These are phyloP conservation scores for Komagataella ulmi DNA, from an alignment of 805 yeast species.

Conservation along the genomic window DNA sequence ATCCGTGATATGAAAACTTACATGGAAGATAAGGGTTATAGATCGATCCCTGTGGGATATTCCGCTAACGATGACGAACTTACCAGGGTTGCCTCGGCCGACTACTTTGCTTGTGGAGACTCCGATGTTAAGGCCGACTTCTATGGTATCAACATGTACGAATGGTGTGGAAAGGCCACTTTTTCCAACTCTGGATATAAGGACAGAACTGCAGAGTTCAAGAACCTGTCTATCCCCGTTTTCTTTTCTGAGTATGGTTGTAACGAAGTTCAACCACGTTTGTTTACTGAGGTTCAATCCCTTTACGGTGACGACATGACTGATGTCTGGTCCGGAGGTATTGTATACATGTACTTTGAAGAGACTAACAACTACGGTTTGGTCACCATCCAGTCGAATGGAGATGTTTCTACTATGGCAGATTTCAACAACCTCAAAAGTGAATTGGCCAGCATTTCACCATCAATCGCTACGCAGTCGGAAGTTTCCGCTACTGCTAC, in stretches of 20 bases:
- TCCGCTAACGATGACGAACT: slow-evolving; percentile 65
- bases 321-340: slow-evolving; percentile 83
- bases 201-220: slow-evolving; percentile 49
- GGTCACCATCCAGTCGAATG: slow-evolving; percentile 35
- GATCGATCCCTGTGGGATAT: slow-evolving; percentile 70
- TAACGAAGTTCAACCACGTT: slow-evolving; percentile 56
- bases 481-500: slow-evolving; percentile 27
- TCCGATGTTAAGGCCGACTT: slow-evolving; percentile 56
- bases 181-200: slow-evolving; percentile 52
- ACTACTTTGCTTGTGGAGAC: slow-evolving; percentile 67
- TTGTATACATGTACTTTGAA: slow-evolving; percentile 75
- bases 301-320: slow-evolving; percentile 59
- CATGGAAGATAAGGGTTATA: slow-evolving; percentile 44
- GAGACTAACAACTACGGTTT: slow-evolving; percentile 68
- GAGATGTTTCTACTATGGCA: slow-evolving; percentile 40
- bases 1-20: slow-evolving; percentile 64
- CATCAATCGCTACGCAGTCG: slow-evolving; percentile 30
- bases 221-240: slow-evolving; percentile 54
- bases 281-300: slow-evolving; percentile 58
- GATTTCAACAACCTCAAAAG: slow-evolving; percentile 54
- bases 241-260: slow-evolving; percentile 83
- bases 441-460: slow-evolving; percentile 40
- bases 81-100: slow-evolving; percentile 57
- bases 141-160: slow-evolving; percentile 83
- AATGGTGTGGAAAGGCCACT: slow-evolving; percentile 68